phyloP scores from a whole-genome alignment of 2,329 filamentous ascomycete genomes.

The Phialocephala subalpina region DNA sequence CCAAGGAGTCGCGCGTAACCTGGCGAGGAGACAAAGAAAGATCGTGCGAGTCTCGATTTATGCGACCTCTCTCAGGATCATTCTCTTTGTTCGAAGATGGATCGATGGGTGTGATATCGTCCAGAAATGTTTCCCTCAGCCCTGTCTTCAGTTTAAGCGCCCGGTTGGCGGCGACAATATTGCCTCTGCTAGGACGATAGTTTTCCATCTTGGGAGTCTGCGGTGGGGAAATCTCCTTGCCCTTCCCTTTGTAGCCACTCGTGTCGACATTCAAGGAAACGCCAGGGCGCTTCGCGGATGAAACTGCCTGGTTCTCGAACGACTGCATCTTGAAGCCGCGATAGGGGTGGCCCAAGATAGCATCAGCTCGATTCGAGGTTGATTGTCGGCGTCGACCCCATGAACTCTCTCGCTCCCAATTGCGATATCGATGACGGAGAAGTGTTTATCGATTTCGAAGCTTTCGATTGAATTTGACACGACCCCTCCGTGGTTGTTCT shows the following conservation, averaged over 20 bases:
- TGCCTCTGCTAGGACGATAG: slow-evolving; percentile 31
- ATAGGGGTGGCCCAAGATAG: slow-evolving; percentile 21
- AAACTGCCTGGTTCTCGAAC: slow-evolving; percentile 35
- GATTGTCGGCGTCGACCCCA: slow-evolving; percentile 25
- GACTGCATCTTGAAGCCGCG: slow-evolving; percentile 39
- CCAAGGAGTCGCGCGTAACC: slow-evolving; percentile 86
- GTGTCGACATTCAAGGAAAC: slow-evolving; percentile 40
- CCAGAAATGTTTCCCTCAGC: slow-evolving; percentile 43
- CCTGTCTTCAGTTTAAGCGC: slow-evolving; percentile 39
- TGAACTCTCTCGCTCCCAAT: slow-evolving; percentile 19
- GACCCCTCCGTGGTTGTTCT: slow-evolving; percentile 23
- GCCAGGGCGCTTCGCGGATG: slow-evolving; percentile 41
- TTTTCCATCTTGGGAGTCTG: slow-evolving; percentile 38
- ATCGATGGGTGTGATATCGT: slow-evolving; percentile 45
- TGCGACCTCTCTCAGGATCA: slow-evolving; percentile 30
- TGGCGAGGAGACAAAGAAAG: slow-evolving; percentile 80
- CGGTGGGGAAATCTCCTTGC: slow-evolving; percentile 38
- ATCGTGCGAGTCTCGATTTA: slow-evolving; percentile 66
- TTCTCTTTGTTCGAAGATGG: slow-evolving; percentile 37
- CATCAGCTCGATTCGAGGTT: slow-evolving; percentile 29
- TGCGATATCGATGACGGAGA: slow-evolving; percentile 11
- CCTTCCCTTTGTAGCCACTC: slow-evolving; percentile 40
- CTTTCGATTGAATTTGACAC: slow-evolving; percentile 19
- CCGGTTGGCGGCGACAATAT: slow-evolving; percentile 37
- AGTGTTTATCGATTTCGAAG: slow-evolving; percentile 18